Conservation (phyloP, 2,329 filamentous ascomycete genomes). For the Epichloe coenophiala region DNA sequence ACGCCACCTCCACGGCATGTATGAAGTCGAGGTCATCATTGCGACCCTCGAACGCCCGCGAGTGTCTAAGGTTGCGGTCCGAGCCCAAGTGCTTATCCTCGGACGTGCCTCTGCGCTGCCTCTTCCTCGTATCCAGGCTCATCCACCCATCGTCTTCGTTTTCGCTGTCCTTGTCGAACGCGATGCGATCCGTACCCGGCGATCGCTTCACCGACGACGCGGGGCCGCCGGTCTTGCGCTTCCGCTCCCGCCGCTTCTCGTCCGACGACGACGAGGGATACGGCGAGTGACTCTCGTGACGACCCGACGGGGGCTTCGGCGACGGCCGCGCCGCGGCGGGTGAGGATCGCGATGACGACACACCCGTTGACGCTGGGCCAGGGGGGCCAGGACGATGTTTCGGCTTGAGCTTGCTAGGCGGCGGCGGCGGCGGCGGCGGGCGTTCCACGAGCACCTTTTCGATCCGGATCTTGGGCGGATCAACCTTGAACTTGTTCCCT, state of each 20-base stretch:
- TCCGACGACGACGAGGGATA: constrained; percentile 28
- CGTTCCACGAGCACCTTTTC: constrained; percentile 36
- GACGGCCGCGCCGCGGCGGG: constrained; percentile 22
- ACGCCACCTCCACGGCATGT: constrained; percentile 45
- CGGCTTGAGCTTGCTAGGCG: constrained; percentile 24
- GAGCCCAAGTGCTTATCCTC: constrained; percentile 30
- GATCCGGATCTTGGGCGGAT: constrained; percentile 36
- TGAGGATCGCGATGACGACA: constrained; percentile 18
- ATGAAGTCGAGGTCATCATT: constrained; percentile 34
- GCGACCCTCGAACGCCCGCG: constrained; percentile 30
- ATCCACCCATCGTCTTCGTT: constrained; percentile 40
- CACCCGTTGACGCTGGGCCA: constrained; percentile 2
- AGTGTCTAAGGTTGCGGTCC: constrained; percentile 32
- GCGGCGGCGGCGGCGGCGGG: constrained; percentile 11
- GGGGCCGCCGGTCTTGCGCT: constrained; percentile 31
- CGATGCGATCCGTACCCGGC: constrained; percentile 33
- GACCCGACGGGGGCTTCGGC: constrained; percentile 22
- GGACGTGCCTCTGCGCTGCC: constrained; percentile 28
- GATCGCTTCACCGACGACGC: constrained; percentile 19
- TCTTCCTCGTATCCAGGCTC: constrained; percentile 33
- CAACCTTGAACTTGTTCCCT: constrained; percentile 36
- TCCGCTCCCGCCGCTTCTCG: constrained; percentile 26
- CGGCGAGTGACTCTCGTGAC: constrained; percentile 28
- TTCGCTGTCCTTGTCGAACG: constrained; percentile 38
- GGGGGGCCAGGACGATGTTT: constrained; percentile 17